These are phyloP conservation scores for Saksenaea oblongispora DNA, from an alignment of 371 early-diverging fungal genomes.

Conservation along the genomic window DNA sequence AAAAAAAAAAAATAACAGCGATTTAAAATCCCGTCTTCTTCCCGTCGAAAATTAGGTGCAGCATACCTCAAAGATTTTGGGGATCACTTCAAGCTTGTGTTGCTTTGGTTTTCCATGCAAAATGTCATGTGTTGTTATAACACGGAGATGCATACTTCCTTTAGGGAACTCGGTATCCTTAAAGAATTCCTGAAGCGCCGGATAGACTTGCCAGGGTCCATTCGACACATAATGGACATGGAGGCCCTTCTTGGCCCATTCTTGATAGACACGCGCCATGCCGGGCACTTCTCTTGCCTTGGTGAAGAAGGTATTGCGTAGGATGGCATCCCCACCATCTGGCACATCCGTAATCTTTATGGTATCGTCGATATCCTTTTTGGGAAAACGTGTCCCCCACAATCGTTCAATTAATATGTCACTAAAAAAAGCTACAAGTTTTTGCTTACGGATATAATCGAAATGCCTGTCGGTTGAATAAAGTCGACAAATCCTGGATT, in stretches of 20 bases:
- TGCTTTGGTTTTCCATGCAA: conserved; percentile 34
- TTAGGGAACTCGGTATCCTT: conserved; percentile 34
- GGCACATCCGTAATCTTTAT: conserved; percentile 61
- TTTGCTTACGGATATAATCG: conserved; percentile 51
- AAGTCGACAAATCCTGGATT: conserved; percentile 50
- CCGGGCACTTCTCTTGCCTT: conserved; percentile 41
- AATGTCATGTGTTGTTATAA: conserved; percentile 33
- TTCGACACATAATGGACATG: conserved; percentile 54
- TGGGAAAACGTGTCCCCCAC: no score
- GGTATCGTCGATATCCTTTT: conserved; percentile 62
- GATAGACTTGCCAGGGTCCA: conserved; percentile 52
- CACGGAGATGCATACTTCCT: conserved; percentile 47
- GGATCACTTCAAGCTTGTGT: conserved; percentile 42
- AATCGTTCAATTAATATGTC: neutral
- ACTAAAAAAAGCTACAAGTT: neutral
- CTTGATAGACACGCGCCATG: conserved; percentile 39
- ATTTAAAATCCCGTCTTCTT: neutral
- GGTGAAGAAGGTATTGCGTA: conserved; percentile 48
- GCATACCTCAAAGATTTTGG: conserved; percentile 29
- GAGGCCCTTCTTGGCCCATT: conserved; percentile 35
- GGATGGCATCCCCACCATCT: conserved; percentile 44
- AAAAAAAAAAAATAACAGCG: no score
- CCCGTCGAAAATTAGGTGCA: neutral
- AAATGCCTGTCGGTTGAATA: conserved; percentile 51
- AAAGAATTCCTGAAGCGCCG: conserved; percentile 41